Evolutionary conservation across 1,139 yeast genomes (phyloP).

Genomic region (Zygoascus meyerae): DNA sequence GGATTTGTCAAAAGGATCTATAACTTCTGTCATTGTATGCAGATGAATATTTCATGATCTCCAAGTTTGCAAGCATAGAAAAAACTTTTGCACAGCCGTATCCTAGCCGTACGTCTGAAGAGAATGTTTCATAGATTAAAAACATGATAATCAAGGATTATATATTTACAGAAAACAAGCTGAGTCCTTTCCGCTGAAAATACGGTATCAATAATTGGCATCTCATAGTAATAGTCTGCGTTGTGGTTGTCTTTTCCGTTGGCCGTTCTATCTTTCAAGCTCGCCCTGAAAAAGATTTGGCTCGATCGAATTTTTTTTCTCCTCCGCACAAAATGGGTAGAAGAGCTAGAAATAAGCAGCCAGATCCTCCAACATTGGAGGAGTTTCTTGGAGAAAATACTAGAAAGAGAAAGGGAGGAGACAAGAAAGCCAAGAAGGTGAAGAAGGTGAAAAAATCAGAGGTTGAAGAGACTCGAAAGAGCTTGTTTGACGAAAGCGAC

Average conservation of each 20-base stretch:
- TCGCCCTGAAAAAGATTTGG: neutral
- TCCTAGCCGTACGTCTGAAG: no score
- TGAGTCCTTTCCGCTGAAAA: no score
- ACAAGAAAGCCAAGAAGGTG: constrained; percentile 27
- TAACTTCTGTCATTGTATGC: constrained; percentile 5
- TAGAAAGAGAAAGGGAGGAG: constrained; percentile 32
- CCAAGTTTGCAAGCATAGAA: no score
- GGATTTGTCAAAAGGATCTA: constrained; percentile 8
- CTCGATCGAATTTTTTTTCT: constrained; percentile 8
- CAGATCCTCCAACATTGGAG: constrained; percentile 79
- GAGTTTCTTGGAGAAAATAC: constrained; percentile 60
- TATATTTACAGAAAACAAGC: no score
- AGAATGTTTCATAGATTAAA: no score
- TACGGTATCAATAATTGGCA: no score
- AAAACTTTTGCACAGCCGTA: no score
- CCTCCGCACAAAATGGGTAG: constrained; percentile 60
- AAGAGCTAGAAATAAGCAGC: constrained; percentile 86
- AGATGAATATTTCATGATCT: neutral
- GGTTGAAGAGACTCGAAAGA: constrained; percentile 64
- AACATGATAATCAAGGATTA: no score
- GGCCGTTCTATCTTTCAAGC: no score
- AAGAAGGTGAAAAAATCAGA: constrained; percentile 37
- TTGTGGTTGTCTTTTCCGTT: no score
- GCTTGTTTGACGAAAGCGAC: constrained; percentile 72
- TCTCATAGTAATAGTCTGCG: no score